These are phyloP conservation scores for Madurella mycetomatis DNA, from an alignment of 2,329 filamentous ascomycete species.

Conservation along the genomic window DNA sequence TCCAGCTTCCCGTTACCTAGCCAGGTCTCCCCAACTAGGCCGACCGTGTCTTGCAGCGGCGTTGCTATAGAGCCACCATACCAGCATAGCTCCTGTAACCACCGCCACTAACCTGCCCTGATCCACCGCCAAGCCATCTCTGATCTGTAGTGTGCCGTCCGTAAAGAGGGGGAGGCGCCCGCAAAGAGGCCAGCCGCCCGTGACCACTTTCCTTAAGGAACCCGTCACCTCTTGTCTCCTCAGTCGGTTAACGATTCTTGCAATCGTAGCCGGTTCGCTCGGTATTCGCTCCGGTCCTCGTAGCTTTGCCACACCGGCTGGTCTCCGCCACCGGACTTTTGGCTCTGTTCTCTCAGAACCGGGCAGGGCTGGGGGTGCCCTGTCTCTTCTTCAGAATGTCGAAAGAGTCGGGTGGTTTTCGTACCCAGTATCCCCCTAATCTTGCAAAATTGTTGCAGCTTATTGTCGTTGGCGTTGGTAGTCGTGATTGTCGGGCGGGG, in stretches of 20 bases:
- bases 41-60: background rate
- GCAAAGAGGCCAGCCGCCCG: background rate
- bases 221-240: background rate
- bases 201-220: background rate
- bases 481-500: too few relatives aligned
- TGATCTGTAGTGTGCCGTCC: background rate
- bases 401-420: conserved; percentile 4
- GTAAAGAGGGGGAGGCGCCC: background rate
- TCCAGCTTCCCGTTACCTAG: too few relatives aligned
- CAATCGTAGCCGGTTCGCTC: background rate
- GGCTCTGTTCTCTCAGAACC: background rate
- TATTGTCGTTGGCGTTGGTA: too few relatives aligned
- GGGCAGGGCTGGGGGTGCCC: background rate
- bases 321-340: background rate
- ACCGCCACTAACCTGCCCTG: background rate
- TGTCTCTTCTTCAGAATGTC: conserved; percentile 1
- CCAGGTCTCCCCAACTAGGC: background rate
- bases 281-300: too few relatives aligned
- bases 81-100: background rate
- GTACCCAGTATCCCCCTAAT: background rate
- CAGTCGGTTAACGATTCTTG: background rate
- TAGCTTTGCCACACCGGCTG: background rate
- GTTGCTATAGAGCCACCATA: background rate
- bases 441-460: too few relatives aligned
- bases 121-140: background rate